Evolutionary conservation across 768 basidiomycete genomes (phyloP), one percentile per base, ranked within the genome.

Genomic region (Trametes elegans): DNA sequence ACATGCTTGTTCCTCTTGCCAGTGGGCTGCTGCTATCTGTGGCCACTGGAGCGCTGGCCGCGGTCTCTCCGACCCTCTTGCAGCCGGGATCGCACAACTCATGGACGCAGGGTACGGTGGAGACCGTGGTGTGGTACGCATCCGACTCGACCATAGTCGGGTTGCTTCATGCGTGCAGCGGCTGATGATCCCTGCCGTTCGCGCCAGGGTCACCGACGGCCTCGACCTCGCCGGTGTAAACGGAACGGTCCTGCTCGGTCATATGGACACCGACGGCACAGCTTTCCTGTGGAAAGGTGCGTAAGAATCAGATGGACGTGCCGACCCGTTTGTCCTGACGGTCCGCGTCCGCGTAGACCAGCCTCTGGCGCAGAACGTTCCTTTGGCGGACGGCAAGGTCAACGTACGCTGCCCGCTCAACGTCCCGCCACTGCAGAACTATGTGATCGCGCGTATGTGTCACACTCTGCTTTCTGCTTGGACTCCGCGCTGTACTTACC

Each of bases 371-470:
- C 27, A 40, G 18, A 39, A 39, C 26, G 18, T 49, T 4, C 38
- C 49, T 13, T 26, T 49, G 7, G 16, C 38, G 11, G 49, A 49
- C 36, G 49, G 38, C 5, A 27, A 4, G 7, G 49, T 49, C 26
- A 49, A 49, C 18, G 49, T 49, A 7, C 49, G 49, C 27, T 40
- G 36, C 26, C 49, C 49, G 0, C 27, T 40, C 9, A 49, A 49
- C n/a, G 9, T 49, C n/a, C 49, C n/a, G n/a, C 49, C 18, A 29
- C 10, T 11, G n/a, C 16, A 13, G 16, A 14, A 39, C 9, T 49
- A 40, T 19, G 49, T 49, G 16, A 19, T 49, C 21, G 36, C 49
- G 9, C 14, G 49, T 49, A 23, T 29, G 38, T 42, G 24, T n/a
- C n/a, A n/a, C n/a, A n/a, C n/a, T n/a, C n/a, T n/a, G n/a, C n/a